Evolutionary conservation across 2,329 filamentous ascomycete genomes (phyloP).

Genomic region (Epichloe amarillans): DNA sequence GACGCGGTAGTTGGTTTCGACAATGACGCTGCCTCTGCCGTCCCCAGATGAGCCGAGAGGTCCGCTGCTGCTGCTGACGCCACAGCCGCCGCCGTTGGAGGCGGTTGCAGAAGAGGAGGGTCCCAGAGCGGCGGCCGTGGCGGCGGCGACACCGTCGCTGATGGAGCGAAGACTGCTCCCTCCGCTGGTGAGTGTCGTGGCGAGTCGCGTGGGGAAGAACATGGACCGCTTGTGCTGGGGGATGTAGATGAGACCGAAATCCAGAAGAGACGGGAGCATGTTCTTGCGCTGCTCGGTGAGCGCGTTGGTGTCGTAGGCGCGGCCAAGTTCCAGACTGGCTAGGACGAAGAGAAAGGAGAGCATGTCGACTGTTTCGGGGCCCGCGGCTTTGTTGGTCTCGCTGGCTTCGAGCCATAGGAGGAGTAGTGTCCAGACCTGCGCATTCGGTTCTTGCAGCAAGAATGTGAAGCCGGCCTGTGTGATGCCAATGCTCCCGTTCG

Average conservation of each 20-base stretch:
- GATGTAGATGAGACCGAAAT: conserved; percentile 85
- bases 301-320: conserved; percentile 77
- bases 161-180: conserved; percentile 58
- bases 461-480: conserved; percentile 93
- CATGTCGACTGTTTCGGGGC: conserved; percentile 83
- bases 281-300: conserved; percentile 70
- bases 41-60: conserved; percentile 25
- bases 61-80: conserved; percentile 6
- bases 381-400: conserved; percentile 41
- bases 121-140: conserved; percentile 34
- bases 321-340: conserved; percentile 80
- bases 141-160: conserved; percentile 54
- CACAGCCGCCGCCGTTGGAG: conserved; percentile 10
- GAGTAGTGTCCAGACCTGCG: conserved; percentile 91
- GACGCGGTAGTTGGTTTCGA: conserved; percentile 95
- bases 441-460: conserved; percentile 85
- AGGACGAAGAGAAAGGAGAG: conserved; percentile 93
- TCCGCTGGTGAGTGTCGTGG: conserved; percentile 85
- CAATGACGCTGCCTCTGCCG: conserved; percentile 72
- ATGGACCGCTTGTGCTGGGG: conserved; percentile 43
- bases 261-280: conserved; percentile 81
- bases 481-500: conserved; percentile 60
- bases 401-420: conserved; percentile 86
- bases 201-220: conserved; percentile 84
- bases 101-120: conserved; percentile 16